phyloP scores from a whole-genome alignment of 2,329 filamentous ascomycete genomes.

The Trichoderma atroviride region DNA sequence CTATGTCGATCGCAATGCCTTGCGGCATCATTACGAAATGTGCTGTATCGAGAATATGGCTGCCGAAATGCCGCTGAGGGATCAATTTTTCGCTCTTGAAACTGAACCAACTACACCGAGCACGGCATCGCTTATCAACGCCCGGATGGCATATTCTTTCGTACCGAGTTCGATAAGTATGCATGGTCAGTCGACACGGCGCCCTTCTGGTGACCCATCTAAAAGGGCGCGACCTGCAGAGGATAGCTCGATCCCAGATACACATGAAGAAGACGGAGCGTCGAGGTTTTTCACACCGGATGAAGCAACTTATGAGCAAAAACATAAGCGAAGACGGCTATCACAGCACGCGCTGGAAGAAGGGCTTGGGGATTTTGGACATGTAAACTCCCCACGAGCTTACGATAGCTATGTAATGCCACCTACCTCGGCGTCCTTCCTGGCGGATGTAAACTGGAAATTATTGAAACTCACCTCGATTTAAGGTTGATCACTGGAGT shows the following conservation, averaged over 20 bases:
- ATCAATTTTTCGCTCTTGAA: neutral
- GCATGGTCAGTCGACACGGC: neutral
- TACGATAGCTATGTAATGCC: neutral
- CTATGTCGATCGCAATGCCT: neutral
- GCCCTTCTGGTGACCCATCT: neutral
- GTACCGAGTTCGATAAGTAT: neutral
- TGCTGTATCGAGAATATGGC: neutral
- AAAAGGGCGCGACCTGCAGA: neutral
- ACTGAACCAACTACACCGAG: neutral
- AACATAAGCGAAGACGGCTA: neutral
- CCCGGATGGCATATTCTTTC: neutral
- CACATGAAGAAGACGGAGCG: neutral
- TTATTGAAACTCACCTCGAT: too few species aligned
- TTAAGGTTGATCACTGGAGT: too few species aligned
- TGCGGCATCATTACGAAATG: neutral
- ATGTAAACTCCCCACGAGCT: neutral
- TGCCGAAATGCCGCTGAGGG: neutral
- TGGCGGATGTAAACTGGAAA: too few species aligned
- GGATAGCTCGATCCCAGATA: neutral
- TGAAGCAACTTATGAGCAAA: neutral
- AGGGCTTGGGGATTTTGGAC: neutral
- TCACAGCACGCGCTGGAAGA: neutral
- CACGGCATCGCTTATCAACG: neutral
- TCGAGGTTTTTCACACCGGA: neutral
- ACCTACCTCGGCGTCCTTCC: too few species aligned